Evolutionary conservation across 2,329 filamentous ascomycete genomes (phyloP).

Genomic region (Colletotrichum euphorbiae): DNA sequence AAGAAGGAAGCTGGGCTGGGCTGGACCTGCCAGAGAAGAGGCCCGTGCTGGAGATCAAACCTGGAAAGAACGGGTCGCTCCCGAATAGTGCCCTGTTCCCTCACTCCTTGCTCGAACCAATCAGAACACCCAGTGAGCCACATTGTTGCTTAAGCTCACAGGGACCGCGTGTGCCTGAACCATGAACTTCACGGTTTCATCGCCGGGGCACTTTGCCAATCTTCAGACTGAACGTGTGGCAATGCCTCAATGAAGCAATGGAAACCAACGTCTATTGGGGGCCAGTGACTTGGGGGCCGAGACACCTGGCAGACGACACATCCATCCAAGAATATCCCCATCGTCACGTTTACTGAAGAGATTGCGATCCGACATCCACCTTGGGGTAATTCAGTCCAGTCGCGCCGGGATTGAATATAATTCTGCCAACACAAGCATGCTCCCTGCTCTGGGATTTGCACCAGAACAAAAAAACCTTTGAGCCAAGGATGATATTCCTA

Average conservation of each 20-base stretch:
- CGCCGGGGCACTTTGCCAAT: conserved; percentile 13
- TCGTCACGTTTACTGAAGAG: background rate
- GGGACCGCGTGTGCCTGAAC: conserved; percentile 37
- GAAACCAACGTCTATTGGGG: conserved; percentile 8
- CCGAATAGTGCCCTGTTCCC: conserved; percentile 26
- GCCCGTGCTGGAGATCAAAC: conserved; percentile 28
- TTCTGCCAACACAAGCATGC: conserved; percentile 23
- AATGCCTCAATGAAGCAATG: background rate
- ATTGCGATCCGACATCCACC: background rate
- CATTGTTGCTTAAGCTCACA: conserved; percentile 35
- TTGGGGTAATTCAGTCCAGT: conserved; percentile 16
- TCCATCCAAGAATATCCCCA: background rate
- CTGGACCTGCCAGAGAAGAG: background rate
- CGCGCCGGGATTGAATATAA: conserved; percentile 12
- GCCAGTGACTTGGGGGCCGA: background rate
- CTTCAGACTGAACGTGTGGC: conserved; percentile 11
- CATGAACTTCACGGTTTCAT: conserved; percentile 2
- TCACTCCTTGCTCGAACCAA: conserved; percentile 11
- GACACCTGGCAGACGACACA: background rate
- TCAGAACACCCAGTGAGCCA: conserved; percentile 22
- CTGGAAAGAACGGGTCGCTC: conserved; percentile 38
- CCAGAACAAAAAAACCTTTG: conserved; percentile 5
- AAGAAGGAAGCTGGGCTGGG: too few relatives aligned
- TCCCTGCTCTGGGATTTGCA: conserved; percentile 1
- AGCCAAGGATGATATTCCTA: background rate